Conservation (phyloP, 768 basidiomycete species). For the Dictyophora rubrovolvata region DNA sequence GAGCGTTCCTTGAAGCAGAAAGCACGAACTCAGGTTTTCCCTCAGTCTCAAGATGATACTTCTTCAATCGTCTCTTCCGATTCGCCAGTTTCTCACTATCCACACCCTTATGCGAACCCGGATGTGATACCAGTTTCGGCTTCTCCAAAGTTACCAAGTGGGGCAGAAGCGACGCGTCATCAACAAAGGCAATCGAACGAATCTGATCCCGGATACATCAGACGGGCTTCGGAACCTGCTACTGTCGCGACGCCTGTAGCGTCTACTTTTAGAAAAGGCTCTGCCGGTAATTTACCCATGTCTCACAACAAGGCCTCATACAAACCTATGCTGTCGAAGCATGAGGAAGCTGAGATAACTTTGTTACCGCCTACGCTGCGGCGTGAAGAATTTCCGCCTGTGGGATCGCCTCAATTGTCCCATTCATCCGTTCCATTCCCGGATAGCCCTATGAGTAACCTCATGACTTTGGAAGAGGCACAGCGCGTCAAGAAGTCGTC, state of each 20-base stretch:
- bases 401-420: background rate
- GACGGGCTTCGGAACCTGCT: constrained; percentile 1
- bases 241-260: background rate
- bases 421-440: background rate
- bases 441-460: constrained; percentile 6
- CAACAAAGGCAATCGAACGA: background rate
- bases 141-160: constrained; percentile 18
- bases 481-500: background rate
- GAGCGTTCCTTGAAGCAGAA: background rate
- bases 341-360: background rate
- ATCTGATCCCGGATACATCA: background rate
- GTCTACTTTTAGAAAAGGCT: background rate
- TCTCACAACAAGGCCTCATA: background rate
- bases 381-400: background rate
- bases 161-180: background rate
- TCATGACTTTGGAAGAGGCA: constrained; percentile 7
- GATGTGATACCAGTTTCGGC: constrained; percentile 41
- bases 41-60: background rate
- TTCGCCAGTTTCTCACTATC: constrained; percentile 14
- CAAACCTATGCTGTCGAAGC: background rate
- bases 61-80: constrained; percentile 6
- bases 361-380: background rate
- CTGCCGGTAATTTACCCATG: background rate
- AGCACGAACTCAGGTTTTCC: background rate
- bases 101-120: constrained; percentile 78